A percentile compares a stretch with the other conserved stretches of the same genome.
phyloP scores from a whole-genome alignment of 2,329 filamentous ascomycete genomes.

The Fusarium multiceps region DNA sequence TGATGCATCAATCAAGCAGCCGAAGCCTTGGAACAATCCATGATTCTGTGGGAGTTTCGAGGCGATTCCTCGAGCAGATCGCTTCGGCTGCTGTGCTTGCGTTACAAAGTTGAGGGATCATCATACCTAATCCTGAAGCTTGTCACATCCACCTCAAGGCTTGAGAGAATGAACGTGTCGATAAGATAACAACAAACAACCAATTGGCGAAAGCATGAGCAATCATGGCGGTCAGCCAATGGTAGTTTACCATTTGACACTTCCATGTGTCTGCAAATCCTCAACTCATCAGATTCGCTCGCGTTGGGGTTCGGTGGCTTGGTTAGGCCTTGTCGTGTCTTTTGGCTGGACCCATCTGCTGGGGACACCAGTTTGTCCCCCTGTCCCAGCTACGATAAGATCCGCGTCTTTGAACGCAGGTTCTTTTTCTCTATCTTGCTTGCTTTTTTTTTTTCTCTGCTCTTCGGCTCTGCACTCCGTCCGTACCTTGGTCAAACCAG shows the following conservation, averaged over 20 bases:
- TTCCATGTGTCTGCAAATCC: slow-evolving; percentile 30
- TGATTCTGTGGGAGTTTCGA: slow-evolving; percentile 26
- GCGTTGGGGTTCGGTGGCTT: slow-evolving; percentile 41
- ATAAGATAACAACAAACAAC: slow-evolving; percentile 28
- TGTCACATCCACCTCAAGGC: background rate
- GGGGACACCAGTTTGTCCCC: slow-evolving; percentile 22
- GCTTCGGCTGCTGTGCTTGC: slow-evolving; percentile 1
- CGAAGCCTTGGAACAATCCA: slow-evolving; percentile 35
- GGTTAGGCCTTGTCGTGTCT: slow-evolving; percentile 32
- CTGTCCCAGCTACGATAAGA: slow-evolving; percentile 40
- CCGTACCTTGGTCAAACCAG: slow-evolving; percentile 3
- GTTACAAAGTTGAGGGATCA: background rate
- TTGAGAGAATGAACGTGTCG: background rate
- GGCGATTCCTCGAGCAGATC: slow-evolving; percentile 19
- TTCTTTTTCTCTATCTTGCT: slow-evolving; percentile 8
- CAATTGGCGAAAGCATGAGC: slow-evolving; percentile 28
- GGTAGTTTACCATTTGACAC: slow-evolving; percentile 27
- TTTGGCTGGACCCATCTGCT: slow-evolving; percentile 25
- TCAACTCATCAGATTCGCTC: slow-evolving; percentile 36
- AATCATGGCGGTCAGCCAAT: slow-evolving; percentile 21
- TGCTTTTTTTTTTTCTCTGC: slow-evolving; percentile 12
- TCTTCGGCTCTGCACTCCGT: slow-evolving; percentile 12
- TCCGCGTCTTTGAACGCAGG: slow-evolving; percentile 27
- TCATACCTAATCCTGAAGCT: slow-evolving; percentile 2
- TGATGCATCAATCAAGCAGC: slow-evolving; percentile 21